A percentile compares a stretch with the other conserved stretches of the same genome.
Evolutionary conservation across 2,329 filamentous ascomycete species (phyloP).

Genomic region (Elsinoe arachidis): DNA sequence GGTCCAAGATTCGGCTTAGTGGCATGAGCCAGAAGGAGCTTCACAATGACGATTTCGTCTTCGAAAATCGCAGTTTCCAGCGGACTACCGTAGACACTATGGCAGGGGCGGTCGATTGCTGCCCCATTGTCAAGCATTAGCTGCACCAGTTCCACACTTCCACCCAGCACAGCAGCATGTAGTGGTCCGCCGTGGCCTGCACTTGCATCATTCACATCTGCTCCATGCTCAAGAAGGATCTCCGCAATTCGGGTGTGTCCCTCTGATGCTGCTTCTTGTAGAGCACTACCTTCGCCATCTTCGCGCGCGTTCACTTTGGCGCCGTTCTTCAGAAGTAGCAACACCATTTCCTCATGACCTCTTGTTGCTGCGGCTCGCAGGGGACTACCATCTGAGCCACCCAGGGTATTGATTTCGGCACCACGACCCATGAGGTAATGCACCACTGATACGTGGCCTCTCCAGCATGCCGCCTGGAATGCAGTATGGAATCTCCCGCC

Average conservation of each 20-base stretch:
- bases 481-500: slow-evolving; percentile 19
- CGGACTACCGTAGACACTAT: slow-evolving; percentile 19
- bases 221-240: slow-evolving; percentile 12
- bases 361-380: slow-evolving; percentile 18
- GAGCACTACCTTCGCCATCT: slow-evolving; percentile 21
- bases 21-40: slow-evolving; percentile 23
- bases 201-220: slow-evolving; percentile 11
- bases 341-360: slow-evolving; percentile 14
- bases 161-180: neutral
- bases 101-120: slow-evolving; percentile 19
- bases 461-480: slow-evolving; percentile 18
- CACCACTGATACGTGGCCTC: slow-evolving; percentile 18
- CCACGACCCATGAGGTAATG: slow-evolving; percentile 15
- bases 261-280: slow-evolving; percentile 22
- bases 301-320: slow-evolving; percentile 19
- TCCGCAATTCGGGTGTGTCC: neutral
- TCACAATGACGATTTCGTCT: slow-evolving; percentile 20
- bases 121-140: slow-evolving; percentile 19
- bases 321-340: slow-evolving; percentile 16
- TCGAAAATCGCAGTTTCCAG: slow-evolving; percentile 21
- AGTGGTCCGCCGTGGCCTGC: neutral
- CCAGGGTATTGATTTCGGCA: slow-evolving; percentile 15
- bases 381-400: slow-evolving; percentile 17
- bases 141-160: slow-evolving; percentile 1
- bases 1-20: slow-evolving; percentile 20